Conservation (phyloP, 164 flowering plant species). For the Echeveria elegans region DNA sequence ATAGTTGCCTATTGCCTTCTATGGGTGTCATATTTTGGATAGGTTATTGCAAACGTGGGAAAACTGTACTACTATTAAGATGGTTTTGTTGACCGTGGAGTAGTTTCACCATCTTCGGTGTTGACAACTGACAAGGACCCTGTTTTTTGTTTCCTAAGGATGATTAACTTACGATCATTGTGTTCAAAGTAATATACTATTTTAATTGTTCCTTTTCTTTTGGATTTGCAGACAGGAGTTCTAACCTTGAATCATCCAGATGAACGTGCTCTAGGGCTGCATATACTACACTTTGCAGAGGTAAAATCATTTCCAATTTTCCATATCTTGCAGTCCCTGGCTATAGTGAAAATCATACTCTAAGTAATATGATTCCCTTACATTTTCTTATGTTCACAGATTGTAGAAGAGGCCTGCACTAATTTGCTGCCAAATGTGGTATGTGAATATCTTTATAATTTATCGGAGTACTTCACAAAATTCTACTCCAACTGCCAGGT, state of each 20-base stretch:
- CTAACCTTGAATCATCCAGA: constrained; percentile 50
- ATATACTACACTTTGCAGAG: constrained; percentile 87
- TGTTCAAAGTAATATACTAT: neutral
- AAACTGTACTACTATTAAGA: neutral
- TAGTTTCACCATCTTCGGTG: neutral
- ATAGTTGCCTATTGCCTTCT: neutral
- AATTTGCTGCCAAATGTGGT: constrained; percentile 66
- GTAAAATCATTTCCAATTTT: constrained; percentile 20
- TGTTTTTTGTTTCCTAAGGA: too few species aligned
- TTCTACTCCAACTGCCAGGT: constrained; percentile 87
- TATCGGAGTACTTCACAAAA: constrained; percentile 63
- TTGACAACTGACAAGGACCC: neutral
- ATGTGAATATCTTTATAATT: constrained; percentile 80
- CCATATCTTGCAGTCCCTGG: too few species aligned
- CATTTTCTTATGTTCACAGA: constrained; percentile 26
- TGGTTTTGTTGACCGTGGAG: neutral
- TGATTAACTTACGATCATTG: too few species aligned
- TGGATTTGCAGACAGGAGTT: constrained; percentile 41
- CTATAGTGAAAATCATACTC: too few species aligned
- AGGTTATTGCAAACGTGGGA: neutral
- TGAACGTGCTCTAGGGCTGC: constrained; percentile 79
- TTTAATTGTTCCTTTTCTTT: neutral
- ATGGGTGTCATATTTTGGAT: neutral
- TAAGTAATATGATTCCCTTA: neutral
- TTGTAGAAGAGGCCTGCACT: constrained; percentile 77